Evolutionary conservation across 1,284 basidiomycete species (phyloP), one percentile per base, ranked within the genome.

Genomic region (Boletus semigastroideus): DNA sequence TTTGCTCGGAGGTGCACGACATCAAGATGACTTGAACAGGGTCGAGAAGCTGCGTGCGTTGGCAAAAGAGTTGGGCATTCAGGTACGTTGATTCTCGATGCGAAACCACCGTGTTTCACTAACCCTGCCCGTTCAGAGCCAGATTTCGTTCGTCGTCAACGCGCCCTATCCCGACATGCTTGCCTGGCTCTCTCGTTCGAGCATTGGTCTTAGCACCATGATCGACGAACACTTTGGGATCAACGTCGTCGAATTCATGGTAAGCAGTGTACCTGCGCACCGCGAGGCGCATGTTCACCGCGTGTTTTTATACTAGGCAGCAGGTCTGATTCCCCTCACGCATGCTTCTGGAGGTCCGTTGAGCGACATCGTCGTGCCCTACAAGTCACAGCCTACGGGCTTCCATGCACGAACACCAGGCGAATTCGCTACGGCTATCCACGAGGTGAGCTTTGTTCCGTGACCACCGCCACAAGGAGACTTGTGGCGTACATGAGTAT

Each of bases 141-240:
- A 85, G 51, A 85, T 94, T 17, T 77, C 86, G 41, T 92, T 98
- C 58, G 72, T 90, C 6, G 79, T 97, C 42, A 98, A 98, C 60
- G 92, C 92, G 0, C 73, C 88, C 1, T 98, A 90, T 59, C 59
- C 81, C 0, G 78, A 78, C 10, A 80, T 98, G 55, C 77, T 95
- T 1, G 57, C 70, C 2, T 84, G 84, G 73, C 77, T 99, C 1
- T 80, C 84, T 1, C 72, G 72, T 14, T 86, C 94, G 0, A 90
- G 86, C 53, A 79, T 98, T 5, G 96, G 97, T 0, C 68, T 98
- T 22, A 96, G 92, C 65, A 98, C 96, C 5, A 99, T 99, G 96
- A 83, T 95, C 1, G 95, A 99, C 66, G 97, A 99, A 70, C 96
- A 99, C 68, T 99, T 99, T 61, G 97, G 97, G 2, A 99, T 99